Conservation (phyloP, 2,329 filamentous ascomycete genomes). For the Botrytis fragariae region DNA sequence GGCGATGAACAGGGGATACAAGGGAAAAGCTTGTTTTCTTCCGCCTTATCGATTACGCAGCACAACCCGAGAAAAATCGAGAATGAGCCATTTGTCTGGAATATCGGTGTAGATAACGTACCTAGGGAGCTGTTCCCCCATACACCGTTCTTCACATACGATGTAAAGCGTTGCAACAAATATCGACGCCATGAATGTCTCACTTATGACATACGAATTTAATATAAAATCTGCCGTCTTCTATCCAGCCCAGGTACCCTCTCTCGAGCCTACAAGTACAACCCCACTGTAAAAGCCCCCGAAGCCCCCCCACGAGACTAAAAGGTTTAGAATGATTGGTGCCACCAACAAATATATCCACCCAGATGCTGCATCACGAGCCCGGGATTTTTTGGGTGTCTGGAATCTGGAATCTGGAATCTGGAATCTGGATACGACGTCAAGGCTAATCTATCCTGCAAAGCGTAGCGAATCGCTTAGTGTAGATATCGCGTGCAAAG, state of each 20-base stretch:
- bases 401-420: background rate
- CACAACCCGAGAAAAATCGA: background rate
- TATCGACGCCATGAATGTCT: background rate
- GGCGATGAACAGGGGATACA: background rate
- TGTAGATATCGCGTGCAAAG: background rate
- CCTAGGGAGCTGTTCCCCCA: too few species aligned
- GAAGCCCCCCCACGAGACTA: constrained; percentile 2
- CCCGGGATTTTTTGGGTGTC: background rate
- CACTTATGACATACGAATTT: background rate
- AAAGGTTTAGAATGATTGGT: constrained; percentile 3
- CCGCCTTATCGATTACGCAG: constrained; percentile 15
- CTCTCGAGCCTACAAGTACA: background rate
- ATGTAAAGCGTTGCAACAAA: background rate
- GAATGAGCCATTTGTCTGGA: background rate
- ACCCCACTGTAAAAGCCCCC: background rate
- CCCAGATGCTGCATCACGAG: background rate
- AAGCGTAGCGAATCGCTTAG: background rate
- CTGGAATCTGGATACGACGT: background rate
- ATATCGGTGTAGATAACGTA: background rate
- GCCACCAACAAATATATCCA: constrained; percentile 1
- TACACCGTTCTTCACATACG: background rate
- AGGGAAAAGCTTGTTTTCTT: constrained; percentile 10
- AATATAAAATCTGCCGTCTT: background rate
- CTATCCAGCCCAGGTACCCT: background rate
- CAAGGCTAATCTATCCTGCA: background rate